Conservation (phyloP, 257 asterid genomes). For the Euphrasia confusa region DNA sequence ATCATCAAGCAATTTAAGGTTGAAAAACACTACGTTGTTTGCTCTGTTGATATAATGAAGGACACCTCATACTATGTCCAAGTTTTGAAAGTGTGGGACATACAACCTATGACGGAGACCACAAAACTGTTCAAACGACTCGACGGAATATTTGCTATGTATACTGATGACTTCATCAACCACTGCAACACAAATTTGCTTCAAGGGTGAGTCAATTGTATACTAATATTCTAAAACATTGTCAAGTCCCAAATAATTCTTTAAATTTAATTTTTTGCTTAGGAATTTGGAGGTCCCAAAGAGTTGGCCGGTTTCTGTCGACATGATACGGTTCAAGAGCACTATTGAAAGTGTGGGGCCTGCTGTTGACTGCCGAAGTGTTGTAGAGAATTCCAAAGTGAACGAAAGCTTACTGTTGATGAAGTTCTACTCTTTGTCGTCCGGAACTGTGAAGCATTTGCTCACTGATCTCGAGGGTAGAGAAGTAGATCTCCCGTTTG, state of each 20-base stretch:
- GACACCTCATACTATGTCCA: slow-evolving; percentile 37
- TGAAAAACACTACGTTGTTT: slow-evolving; percentile 38
- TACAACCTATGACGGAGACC: slow-evolving; percentile 42
- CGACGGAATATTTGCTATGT: slow-evolving; percentile 44
- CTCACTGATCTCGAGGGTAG: slow-evolving; percentile 41
- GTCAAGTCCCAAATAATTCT: not conserved
- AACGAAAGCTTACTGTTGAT: slow-evolving; percentile 58
- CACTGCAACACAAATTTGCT: slow-evolving; percentile 40
- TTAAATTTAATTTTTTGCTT: slow-evolving; percentile 5
- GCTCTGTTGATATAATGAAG: slow-evolving; percentile 49
- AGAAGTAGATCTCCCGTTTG: slow-evolving; percentile 60
- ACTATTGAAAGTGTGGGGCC: slow-evolving; percentile 23
- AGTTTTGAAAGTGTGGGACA: slow-evolving; percentile 62
- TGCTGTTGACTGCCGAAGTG: slow-evolving; percentile 29
- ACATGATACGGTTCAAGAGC: slow-evolving; percentile 36
- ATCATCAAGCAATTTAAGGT: slow-evolving; percentile 49
- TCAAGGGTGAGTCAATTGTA: slow-evolving; percentile 40
- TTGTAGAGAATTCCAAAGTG: slow-evolving; percentile 53
- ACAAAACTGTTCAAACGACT: slow-evolving; percentile 43
- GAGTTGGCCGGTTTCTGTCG: slow-evolving; percentile 39
- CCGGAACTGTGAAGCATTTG: slow-evolving; percentile 45
- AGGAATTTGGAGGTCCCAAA: slow-evolving; percentile 59
- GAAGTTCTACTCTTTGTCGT: slow-evolving; percentile 61
- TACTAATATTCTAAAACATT: no score
- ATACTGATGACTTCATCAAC: slow-evolving; percentile 42